Conservation (phyloP, 371 early-diverging fungal genomes). For the Apophysomyces variabilis region DNA sequence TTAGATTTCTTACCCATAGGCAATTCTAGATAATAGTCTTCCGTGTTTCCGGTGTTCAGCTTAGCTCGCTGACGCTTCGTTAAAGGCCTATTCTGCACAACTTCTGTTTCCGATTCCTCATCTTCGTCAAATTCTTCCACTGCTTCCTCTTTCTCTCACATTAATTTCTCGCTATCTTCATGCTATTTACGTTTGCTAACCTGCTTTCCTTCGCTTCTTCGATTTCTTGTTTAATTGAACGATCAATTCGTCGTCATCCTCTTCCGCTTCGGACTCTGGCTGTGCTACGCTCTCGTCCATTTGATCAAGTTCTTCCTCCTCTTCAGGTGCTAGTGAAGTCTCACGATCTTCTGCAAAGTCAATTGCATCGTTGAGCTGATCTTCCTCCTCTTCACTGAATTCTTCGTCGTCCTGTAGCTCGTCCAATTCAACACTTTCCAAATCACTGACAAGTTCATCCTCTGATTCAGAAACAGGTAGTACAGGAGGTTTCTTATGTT, state of each 20-base stretch:
- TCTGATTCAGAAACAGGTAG: neutral
- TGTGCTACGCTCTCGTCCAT: constrained; percentile 17
- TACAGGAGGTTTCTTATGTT: constrained; percentile 4
- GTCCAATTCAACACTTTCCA: neutral
- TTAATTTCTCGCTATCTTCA: constrained; percentile 7
- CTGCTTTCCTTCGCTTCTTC: constrained; percentile 10
- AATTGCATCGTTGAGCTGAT: constrained; percentile 1
- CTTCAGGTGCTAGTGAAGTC: neutral
- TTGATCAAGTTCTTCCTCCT: constrained; percentile 17
- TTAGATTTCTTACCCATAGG: constrained; percentile 59
- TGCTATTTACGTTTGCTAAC: constrained; percentile 8
- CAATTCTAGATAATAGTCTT: constrained; percentile 69
- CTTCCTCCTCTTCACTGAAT: neutral
- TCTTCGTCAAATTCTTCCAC: constrained; percentile 30
- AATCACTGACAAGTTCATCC: neutral
- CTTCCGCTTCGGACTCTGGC: constrained; percentile 16
- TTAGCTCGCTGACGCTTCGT: constrained; percentile 79
- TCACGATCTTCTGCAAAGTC: neutral
- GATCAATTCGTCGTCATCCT: constrained; percentile 21
- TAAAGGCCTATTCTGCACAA: constrained; percentile 55
- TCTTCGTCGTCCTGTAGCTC: constrained; percentile 1
- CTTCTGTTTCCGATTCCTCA: constrained; percentile 43
- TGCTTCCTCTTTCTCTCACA: neutral
- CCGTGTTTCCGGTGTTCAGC: constrained; percentile 56
- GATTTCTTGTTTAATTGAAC: constrained; percentile 25